Conservation (phyloP, 768 basidiomycete species). For the Fomitopsis serialis region DNA sequence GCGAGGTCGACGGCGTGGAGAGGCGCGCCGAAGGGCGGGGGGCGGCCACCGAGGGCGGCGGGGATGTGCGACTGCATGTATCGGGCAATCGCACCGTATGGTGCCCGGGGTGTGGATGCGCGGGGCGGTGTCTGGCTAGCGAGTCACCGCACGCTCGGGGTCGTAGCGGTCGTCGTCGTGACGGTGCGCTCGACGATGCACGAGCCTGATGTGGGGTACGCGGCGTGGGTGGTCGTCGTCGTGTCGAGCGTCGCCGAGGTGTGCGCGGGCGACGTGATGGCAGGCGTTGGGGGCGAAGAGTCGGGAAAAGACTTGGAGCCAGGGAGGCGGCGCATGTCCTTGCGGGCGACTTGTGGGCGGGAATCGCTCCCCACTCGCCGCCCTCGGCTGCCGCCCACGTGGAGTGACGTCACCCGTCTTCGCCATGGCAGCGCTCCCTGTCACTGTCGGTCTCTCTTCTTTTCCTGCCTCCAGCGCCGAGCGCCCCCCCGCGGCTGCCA, state of each 20-base stretch:
- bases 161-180: neutral
- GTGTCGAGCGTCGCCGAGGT: neutral
- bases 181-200: neutral
- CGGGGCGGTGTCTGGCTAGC: neutral
- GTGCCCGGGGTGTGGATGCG: neutral
- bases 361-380: neutral
- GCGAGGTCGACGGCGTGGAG: slow-evolving; percentile 5
- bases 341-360: neutral
- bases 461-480: too few species aligned
- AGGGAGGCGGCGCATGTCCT: too few species aligned
- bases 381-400: neutral
- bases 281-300: neutral
- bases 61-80: neutral
- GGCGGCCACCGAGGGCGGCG: neutral
- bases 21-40: slow-evolving; percentile 2
- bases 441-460: too few species aligned
- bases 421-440: neutral
- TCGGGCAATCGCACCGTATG: neutral
- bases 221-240: neutral
- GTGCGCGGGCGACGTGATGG: neutral
- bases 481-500: too few species aligned
- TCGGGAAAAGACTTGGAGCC: neutral
- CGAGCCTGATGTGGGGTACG: neutral
- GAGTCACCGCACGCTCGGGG: neutral
- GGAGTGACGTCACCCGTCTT: neutral